Conservation (phyloP, 2,329 filamentous ascomycete species). For the Sclerotinia spermophila region DNA sequence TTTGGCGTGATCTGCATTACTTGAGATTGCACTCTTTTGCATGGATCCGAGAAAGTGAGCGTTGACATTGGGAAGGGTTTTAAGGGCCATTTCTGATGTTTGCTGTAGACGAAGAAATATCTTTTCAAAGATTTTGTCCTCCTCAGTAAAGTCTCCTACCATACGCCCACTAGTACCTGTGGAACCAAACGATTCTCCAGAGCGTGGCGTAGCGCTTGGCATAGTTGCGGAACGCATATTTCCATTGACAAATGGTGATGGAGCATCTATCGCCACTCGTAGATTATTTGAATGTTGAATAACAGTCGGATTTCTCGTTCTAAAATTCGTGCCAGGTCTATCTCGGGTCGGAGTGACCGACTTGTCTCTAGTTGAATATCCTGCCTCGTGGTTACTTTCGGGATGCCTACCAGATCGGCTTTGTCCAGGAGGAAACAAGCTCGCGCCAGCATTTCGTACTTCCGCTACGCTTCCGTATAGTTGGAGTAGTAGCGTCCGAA, state of each 20-base stretch:
- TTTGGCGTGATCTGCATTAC: constrained; percentile 56
- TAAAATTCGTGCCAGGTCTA: constrained; percentile 40
- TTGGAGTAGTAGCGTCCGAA: constrained; percentile 59
- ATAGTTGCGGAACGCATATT: constrained; percentile 49
- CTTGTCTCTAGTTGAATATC: constrained; percentile 49
- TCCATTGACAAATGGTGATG: constrained; percentile 49
- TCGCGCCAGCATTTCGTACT: constrained; percentile 44
- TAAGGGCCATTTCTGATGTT: constrained; percentile 70
- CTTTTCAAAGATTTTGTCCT: constrained; percentile 76
- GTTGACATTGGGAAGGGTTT: constrained; percentile 66
- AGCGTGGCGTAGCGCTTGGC: constrained; percentile 64
- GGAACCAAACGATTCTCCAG: constrained; percentile 74
- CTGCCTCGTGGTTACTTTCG: constrained; percentile 45
- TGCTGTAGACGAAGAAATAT: constrained; percentile 74
- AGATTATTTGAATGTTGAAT: constrained; percentile 40
- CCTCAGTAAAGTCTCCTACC: constrained; percentile 60
- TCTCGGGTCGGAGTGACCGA: constrained; percentile 53
- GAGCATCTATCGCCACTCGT: constrained; percentile 54
- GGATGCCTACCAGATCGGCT: constrained; percentile 19
- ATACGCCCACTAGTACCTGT: constrained; percentile 32
- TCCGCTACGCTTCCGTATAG: constrained; percentile 67
- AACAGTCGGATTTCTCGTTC: constrained; percentile 36
- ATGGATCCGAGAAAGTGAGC: constrained; percentile 63
- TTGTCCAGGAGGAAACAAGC: constrained; percentile 27
- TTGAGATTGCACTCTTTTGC: constrained; percentile 58